Base-by-base conservation (phyloP, 768 basidiomycete genomes). In the Neoboletus magnificus region DNA sequence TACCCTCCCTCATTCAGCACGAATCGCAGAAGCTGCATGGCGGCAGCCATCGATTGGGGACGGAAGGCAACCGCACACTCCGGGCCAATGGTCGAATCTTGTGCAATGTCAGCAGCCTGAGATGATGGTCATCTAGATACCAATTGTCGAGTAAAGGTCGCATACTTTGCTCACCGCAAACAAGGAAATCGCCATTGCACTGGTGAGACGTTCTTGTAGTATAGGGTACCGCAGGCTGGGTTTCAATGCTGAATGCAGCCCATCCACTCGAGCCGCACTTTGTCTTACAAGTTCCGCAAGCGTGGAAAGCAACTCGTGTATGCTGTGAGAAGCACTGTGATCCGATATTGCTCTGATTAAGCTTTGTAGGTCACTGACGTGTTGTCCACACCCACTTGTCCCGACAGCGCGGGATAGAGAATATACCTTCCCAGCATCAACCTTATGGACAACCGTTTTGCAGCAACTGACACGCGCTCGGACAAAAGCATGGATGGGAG, bases 401-500 rank as follows among this genome's bases (percentile, higher is more conserved):
- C 56, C 20, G 54, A 64, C 16, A 69, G 63, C 12, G 76, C 74
- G 9, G 80, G 78, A 16, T 62, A 66, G 56, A 91, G 68, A 27
- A 91, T 74, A 61, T 82, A 80, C 39, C 73, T 75, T 18, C 77
- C 82, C 60, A 86, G 82, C 45, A 79, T 50, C 32, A 91, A 69
- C 29, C 76, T 77, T n/a, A 82, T 61, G 8, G 82, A 77, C 40
- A 90, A 66, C 4, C 87, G 80, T 61, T 77, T 78, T 6, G 85
- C 77, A 20, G 85, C 85, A 27, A 82, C 79, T 20, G 89, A 90
- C 22, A 76, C 70, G 23, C 74, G 59, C 18, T 74, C 69, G 2
- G 84, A 85, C 12, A 74, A 70, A 16, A 87, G 68, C 9, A 79
- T 66, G 15, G 62, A 65, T 10, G 76, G 63, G 27, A 87, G 62